Evolutionary conservation across 2,329 filamentous ascomycete species (phyloP).

Genomic region (Penicillium sp.): DNA sequence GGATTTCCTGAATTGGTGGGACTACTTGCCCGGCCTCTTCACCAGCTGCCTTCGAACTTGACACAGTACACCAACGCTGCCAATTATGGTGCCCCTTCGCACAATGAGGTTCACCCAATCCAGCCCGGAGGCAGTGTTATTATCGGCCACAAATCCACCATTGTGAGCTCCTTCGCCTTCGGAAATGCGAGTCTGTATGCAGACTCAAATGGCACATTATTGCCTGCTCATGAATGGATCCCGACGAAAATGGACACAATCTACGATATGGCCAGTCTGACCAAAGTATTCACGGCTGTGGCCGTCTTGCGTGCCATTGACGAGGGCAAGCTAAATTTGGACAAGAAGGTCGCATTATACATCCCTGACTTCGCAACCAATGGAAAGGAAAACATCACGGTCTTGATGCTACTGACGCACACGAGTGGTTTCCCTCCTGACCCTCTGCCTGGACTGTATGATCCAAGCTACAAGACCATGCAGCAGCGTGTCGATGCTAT

Average conservation of each 20-base stretch:
- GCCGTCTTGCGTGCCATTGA: not conserved
- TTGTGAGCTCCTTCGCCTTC: slow-evolving; percentile 24
- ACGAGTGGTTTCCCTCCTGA: slow-evolving; percentile 1
- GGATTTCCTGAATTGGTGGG: slow-evolving; percentile 10
- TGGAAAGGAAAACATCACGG: not conserved
- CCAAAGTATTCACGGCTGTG: slow-evolving; percentile 38
- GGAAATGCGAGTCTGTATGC: slow-evolving; percentile 24
- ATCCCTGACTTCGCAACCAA: not conserved
- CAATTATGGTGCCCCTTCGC: slow-evolving; percentile 9
- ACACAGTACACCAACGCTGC: slow-evolving; percentile 8
- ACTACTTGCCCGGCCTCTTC: slow-evolving; percentile 7
- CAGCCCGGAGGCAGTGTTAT: slow-evolving; percentile 19
- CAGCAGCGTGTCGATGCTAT: not conserved
- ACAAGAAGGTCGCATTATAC: not conserved
- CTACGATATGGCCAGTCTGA: slow-evolving; percentile 42
- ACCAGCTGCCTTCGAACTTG: slow-evolving; percentile 7
- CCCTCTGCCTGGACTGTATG: not conserved
- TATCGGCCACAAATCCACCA: slow-evolving; percentile 17
- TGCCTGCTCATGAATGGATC: slow-evolving; percentile 26
- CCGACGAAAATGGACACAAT: slow-evolving; percentile 34
- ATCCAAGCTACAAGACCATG: not conserved
- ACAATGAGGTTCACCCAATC: slow-evolving; percentile 19
- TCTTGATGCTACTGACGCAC: not conserved
- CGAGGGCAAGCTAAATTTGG: not conserved
- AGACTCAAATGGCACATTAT: slow-evolving; percentile 30